These are phyloP conservation scores for Phoenix dactylifera DNA, from an alignment of 176 grass and related monocot genomes.

Conservation along the genomic window DNA sequence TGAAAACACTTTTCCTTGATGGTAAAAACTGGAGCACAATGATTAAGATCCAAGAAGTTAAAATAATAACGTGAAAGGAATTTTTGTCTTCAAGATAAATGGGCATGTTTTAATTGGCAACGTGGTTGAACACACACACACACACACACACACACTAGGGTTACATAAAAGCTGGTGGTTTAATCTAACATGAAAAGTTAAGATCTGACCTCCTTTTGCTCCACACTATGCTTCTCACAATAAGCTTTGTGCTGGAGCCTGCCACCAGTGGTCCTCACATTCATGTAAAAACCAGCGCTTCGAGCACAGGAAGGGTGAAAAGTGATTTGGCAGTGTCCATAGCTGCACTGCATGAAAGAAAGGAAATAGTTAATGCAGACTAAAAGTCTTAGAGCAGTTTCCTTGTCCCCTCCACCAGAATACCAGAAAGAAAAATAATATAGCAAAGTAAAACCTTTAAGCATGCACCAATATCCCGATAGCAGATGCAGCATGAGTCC, in stretches of 20 bases:
- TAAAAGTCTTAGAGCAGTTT: too few species aligned
- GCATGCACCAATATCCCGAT: constrained; percentile 47
- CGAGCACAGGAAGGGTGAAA: constrained; percentile 92
- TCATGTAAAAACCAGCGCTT: constrained; percentile 88
- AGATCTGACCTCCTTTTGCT: constrained; percentile 63
- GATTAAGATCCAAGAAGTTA: too few species aligned
- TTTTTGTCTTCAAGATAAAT: too few species aligned
- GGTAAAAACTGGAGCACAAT: too few species aligned
- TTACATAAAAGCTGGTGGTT: too few species aligned
- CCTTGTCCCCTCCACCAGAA: constrained; percentile 2
- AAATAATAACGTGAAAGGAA: too few species aligned
- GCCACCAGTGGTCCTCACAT: constrained; percentile 49
- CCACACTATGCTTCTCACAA: constrained; percentile 63
- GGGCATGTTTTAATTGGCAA: too few species aligned
- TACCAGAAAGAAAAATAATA: constrained; percentile 10
- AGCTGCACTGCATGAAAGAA: constrained; percentile 65
- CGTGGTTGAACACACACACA: too few species aligned
- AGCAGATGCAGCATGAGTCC: constrained; percentile 74
- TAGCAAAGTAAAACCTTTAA: constrained; percentile 41
- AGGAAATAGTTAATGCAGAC: constrained; percentile 21
- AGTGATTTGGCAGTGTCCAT: constrained; percentile 49
- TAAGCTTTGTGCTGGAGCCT: constrained; percentile 66
- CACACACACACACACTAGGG: too few species aligned
- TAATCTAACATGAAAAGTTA: too few species aligned
- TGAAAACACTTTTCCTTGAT: too few species aligned